Conservation (phyloP, 352 stramenopile species). For the Globisporangium spiculum region DNA sequence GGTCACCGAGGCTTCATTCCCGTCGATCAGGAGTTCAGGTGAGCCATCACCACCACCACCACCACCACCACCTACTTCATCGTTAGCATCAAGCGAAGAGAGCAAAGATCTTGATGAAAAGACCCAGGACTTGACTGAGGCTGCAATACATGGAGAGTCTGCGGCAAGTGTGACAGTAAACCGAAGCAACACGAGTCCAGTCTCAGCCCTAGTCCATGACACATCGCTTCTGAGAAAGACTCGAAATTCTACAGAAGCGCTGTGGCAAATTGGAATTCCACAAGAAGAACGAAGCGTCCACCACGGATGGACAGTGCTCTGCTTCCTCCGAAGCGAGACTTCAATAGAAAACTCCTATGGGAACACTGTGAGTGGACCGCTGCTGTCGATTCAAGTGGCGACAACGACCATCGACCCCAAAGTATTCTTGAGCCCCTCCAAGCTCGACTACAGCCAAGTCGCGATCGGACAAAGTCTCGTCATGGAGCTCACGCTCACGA, state of each 20-base stretch:
- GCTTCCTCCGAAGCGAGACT: constrained; percentile 42
- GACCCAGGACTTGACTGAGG: background rate
- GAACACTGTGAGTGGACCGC: background rate
- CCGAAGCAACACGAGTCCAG: constrained; percentile 4
- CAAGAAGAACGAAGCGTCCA: constrained; percentile 69
- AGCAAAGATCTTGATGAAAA: background rate
- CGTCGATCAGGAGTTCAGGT: background rate
- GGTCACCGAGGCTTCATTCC: constrained; percentile 18
- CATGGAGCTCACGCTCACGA: constrained; percentile 61
- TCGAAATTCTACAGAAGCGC: background rate
- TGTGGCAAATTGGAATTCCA: constrained; percentile 18
- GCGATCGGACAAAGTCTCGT: constrained; percentile 72
- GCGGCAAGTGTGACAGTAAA: constrained; percentile 1
- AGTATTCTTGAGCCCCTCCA: constrained; percentile 38
- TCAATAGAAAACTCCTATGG: background rate
- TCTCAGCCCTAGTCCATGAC: background rate
- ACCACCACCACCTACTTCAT: background rate
- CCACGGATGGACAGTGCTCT: constrained; percentile 72
- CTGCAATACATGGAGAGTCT: background rate
- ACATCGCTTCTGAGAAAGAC: background rate
- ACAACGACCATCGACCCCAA: constrained; percentile 61
- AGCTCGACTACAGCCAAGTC: constrained; percentile 84
- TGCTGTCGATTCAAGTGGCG: constrained; percentile 62
- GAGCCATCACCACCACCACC: background rate
- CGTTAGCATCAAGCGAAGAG: background rate